These are phyloP conservation scores for Chenopodium album DNA, from an alignment of 148 eudicot genomes.

Conservation along the genomic window DNA sequence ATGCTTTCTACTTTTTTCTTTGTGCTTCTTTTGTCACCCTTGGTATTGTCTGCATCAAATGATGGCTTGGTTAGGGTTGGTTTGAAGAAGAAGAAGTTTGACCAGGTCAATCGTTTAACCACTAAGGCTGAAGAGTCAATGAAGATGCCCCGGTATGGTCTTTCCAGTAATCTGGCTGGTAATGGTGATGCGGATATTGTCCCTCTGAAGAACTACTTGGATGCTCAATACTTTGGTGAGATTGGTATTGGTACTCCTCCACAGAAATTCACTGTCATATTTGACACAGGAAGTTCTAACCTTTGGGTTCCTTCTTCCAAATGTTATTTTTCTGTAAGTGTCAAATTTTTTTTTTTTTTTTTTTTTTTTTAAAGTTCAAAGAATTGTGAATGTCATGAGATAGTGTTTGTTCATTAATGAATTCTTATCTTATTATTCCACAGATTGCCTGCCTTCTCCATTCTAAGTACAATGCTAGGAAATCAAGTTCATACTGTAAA, in stretches of 20 bases:
- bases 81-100: constrained; percentile 65
- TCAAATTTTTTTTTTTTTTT: not conserved
- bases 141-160: constrained; percentile 29
- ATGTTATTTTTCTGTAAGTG: constrained; percentile 80
- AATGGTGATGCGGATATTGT: constrained; percentile 52
- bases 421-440: constrained; percentile 19
- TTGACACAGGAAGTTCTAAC: constrained; percentile 93
- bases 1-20: constrained; percentile 37
- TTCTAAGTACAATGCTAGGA: constrained; percentile 75
- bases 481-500: constrained; percentile 63
- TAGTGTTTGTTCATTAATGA: constrained; percentile 5
- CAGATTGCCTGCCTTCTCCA: constrained; percentile 84
- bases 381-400: not conserved
- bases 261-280: constrained; percentile 82
- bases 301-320: constrained; percentile 90
- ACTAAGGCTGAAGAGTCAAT: constrained; percentile 29
- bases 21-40: constrained; percentile 40
- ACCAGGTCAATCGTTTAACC: constrained; percentile 42
- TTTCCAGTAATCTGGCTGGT: constrained; percentile 33
- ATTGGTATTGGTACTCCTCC: constrained; percentile 90
- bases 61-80: constrained; percentile 59
- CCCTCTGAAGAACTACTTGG: constrained; percentile 71
- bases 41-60: constrained; percentile 39
- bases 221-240: constrained; percentile 89
- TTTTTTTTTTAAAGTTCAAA: no score